Base-by-base conservation (phyloP, 116 monocot species). In the Zostera marina region DNA sequence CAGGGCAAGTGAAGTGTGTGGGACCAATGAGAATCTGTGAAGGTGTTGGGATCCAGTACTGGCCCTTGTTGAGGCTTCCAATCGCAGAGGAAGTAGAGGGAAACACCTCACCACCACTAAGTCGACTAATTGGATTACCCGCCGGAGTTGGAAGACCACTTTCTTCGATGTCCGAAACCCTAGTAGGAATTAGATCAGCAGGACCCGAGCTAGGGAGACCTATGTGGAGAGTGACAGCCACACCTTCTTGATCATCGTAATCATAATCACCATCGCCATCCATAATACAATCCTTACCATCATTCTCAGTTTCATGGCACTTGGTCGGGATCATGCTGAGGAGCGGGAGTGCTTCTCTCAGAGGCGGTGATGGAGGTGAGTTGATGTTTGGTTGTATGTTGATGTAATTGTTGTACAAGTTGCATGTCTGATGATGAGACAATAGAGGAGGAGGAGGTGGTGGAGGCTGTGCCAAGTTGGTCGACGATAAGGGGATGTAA, bases 11-110 rank as follows among this genome's bases (percentile, higher is more conserved):
- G 68, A 85, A 85, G 70, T 81, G 85, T 14, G 81, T 85, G 10
- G 85, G 85, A 0, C 85, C 85, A n/a, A 85, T 85, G 66, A 85
- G 81, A 70, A 85, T 85, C 70, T 85, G 85, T 11, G 85, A 72
- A 39, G 81, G 81, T 21, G 85, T 85, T 10, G 85, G 85, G 72
- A 85, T 85, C 85, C 85, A 85, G 51, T 85, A 85, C 65, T 85
- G 85, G 6, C 85, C 85, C 60, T 85, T 85, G 67, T 72, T 85
- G 44, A 85, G 73, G 61, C 70, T 80, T 12, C 85, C 85, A 42
- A 84, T 79, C 14, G 75, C 32, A 32, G 32, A 22, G 44, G 61
- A 26, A 0, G 63, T 60, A 20, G 75, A 32, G 70, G 54, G 74
- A 48, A 42, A 25, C 17, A 54, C 56, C 13, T 25, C 54, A 32